These are phyloP conservation scores for Helotiales sp. DNA, from an alignment of 2,329 filamentous ascomycete species.

Conservation along the genomic window DNA sequence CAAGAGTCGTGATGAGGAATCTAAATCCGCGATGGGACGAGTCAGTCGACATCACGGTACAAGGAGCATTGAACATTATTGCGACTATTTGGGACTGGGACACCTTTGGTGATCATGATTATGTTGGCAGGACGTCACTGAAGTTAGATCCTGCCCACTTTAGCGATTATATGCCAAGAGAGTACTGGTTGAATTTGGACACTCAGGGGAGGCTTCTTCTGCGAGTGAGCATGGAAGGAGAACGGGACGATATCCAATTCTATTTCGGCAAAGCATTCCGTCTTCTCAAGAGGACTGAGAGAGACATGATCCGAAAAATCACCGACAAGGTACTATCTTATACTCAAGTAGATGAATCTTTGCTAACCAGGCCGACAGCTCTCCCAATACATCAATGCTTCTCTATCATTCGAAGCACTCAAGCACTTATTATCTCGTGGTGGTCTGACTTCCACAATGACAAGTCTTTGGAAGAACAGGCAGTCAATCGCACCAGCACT, in stretches of 20 bases:
- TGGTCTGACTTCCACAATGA: slow-evolving; percentile 72
- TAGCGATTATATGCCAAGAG: slow-evolving; percentile 89
- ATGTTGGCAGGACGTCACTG: slow-evolving; percentile 92
- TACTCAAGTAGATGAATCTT: not conserved
- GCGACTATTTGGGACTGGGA: slow-evolving; percentile 99
- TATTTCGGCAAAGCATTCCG: slow-evolving; percentile 97
- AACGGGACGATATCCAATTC: slow-evolving; percentile 97
- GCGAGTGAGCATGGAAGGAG: slow-evolving; percentile 96
- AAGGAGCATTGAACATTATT: slow-evolving; percentile 88
- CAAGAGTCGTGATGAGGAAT: slow-evolving; percentile 84
- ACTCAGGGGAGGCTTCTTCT: slow-evolving; percentile 89
- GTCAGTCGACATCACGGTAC: slow-evolving; percentile 92
- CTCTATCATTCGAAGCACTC: slow-evolving; percentile 80
- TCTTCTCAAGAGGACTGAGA: slow-evolving; percentile 89
- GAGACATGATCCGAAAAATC: slow-evolving; percentile 97
- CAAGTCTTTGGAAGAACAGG: slow-evolving; percentile 66
- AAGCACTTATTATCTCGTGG: slow-evolving; percentile 69
- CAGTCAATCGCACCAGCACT: slow-evolving; percentile 56
- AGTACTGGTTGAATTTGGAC: slow-evolving; percentile 97
- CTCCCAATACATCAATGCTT: slow-evolving; percentile 87
- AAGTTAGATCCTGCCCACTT: slow-evolving; percentile 99
- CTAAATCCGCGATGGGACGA: slow-evolving; percentile 97
- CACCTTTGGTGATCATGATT: slow-evolving; percentile 94
- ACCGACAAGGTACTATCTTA: slow-evolving; percentile 78
- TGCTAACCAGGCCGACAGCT: slow-evolving; percentile 53